These are phyloP conservation scores for Boletellus ananiceps DNA, from an alignment of 768 basidiomycete genomes.

Conservation along the genomic window DNA sequence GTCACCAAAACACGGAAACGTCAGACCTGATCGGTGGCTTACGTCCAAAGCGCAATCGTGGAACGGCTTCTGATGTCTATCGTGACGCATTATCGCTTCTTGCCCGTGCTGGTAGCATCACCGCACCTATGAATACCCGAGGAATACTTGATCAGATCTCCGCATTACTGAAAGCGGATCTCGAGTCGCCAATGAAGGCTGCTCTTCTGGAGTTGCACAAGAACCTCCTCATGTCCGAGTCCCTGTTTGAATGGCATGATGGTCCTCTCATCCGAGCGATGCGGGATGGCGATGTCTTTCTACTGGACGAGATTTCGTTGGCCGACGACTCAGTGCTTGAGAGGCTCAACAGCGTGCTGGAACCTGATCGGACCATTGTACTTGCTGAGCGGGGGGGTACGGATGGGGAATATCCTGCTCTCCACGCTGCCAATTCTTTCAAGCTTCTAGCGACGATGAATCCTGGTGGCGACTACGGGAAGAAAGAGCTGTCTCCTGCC, in stretches of 20 bases:
- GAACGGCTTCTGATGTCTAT: slow-evolving; percentile 45
- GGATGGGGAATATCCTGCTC: slow-evolving; percentile 58
- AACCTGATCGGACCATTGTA: slow-evolving; percentile 81
- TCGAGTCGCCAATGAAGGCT: slow-evolving; percentile 30
- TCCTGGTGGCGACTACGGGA: slow-evolving; percentile 97
- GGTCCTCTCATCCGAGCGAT: slow-evolving; percentile 95
- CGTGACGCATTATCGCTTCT: slow-evolving; percentile 42
- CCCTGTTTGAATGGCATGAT: slow-evolving; percentile 95
- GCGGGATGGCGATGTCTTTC: slow-evolving; percentile 75
- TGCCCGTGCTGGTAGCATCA: slow-evolving; percentile 36
- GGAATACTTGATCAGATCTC: slow-evolving; percentile 26
- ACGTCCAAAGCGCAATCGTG: slow-evolving; percentile 79
- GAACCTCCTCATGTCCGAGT: slow-evolving; percentile 49
- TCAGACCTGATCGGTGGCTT: slow-evolving; percentile 94
- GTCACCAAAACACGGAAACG: slow-evolving; percentile 98
- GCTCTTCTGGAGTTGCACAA: slow-evolving; percentile 41
- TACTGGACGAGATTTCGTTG: slow-evolving; percentile 95
- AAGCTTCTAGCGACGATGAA: slow-evolving; percentile 98
- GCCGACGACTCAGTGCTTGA: slow-evolving; percentile 98
- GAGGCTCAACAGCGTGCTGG: slow-evolving; percentile 94
- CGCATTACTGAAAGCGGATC: slow-evolving; percentile 17
- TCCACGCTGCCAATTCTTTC: slow-evolving; percentile 67
- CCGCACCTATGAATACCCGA: slow-evolving; percentile 19
- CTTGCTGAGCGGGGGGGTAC: slow-evolving; percentile 89
- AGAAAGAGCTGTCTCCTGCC: slow-evolving; percentile 97